Percentiles rank a stretch among this genome's conserved stretches.
These are phyloP conservation scores for Lantana camara DNA, from an alignment of 257 asterid genomes.

Conservation along the genomic window DNA sequence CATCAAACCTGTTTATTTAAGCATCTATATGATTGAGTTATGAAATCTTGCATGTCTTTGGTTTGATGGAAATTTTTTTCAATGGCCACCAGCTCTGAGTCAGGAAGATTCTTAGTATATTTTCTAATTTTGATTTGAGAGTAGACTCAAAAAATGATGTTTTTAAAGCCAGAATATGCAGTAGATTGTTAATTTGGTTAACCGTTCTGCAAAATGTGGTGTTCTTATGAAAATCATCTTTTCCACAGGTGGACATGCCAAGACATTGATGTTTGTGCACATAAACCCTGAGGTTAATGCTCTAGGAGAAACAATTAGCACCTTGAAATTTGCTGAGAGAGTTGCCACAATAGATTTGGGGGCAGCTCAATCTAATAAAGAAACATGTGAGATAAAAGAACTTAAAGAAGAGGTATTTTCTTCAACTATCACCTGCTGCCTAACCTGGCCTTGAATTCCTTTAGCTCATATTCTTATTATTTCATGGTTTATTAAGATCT, in stretches of 20 bases:
- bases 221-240: conserved; percentile 23
- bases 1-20: not conserved
- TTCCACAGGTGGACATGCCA: conserved; percentile 42
- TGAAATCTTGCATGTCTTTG: not conserved
- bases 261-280: conserved; percentile 82
- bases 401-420: conserved; percentile 75
- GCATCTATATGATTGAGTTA: not conserved
- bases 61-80: not conserved
- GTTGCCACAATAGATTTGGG: conserved; percentile 91
- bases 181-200: not conserved
- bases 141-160: not conserved
- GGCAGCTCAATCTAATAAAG: conserved; percentile 81
- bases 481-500: conserved; percentile 52
- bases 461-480: conserved; percentile 21
- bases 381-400: conserved; percentile 76
- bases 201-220: not conserved
- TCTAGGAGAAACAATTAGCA: conserved; percentile 86
- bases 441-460: conserved; percentile 3
- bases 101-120: not conserved
- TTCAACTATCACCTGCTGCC: conserved; percentile 26
- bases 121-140: not conserved
- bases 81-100: not conserved
- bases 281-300: conserved; percentile 80
- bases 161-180: not conserved
- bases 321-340: conserved; percentile 86